Evolutionary conservation across 2,329 filamentous ascomycete genomes (phyloP).

Genomic region (Penicillium verrucosum): DNA sequence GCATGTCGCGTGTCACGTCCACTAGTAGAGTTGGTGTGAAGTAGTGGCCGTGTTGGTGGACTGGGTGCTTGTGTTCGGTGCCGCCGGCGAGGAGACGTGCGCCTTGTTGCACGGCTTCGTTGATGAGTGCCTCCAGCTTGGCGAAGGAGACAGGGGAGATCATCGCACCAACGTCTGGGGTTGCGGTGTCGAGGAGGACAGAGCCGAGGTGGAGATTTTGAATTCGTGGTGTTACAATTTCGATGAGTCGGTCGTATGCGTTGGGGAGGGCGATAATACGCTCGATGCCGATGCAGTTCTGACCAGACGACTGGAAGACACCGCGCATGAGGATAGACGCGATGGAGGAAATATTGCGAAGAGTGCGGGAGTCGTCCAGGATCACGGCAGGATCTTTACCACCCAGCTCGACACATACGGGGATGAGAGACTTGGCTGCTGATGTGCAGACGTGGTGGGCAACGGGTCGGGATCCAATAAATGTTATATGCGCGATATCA

Average conservation of each 20-base stretch:
- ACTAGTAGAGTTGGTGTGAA: conserved; percentile 86
- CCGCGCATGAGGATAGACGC: conserved; percentile 83
- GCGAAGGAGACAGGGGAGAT: conserved; percentile 75
- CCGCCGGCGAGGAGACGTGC: conserved; percentile 81
- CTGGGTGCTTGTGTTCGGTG: conserved; percentile 65
- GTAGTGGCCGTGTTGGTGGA: conserved; percentile 78
- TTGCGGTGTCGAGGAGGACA: conserved; percentile 51
- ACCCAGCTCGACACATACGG: conserved; percentile 85
- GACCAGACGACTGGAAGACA: conserved; percentile 90
- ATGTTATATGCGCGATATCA: conserved; percentile 82
- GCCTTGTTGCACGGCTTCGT: conserved; percentile 72
- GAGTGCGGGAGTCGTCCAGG: conserved; percentile 68
- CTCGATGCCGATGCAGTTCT: conserved; percentile 98
- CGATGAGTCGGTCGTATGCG: conserved; percentile 72
- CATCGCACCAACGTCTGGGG: conserved; percentile 78
- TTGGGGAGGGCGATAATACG: conserved; percentile 76
- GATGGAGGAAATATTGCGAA: conserved; percentile 63
- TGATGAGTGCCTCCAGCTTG: conserved; percentile 71
- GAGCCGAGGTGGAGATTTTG: conserved; percentile 72
- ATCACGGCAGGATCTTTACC: conserved; percentile 92
- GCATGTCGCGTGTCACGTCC: conserved; percentile 84
- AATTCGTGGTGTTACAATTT: conserved; percentile 70
- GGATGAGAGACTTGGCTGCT: conserved; percentile 80
- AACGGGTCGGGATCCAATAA: conserved; percentile 86
- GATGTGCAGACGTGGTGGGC: conserved; percentile 84